Base-by-base conservation (phyloP, 2,329 filamentous ascomycete species). In the Camptophora hylomeconis region DNA sequence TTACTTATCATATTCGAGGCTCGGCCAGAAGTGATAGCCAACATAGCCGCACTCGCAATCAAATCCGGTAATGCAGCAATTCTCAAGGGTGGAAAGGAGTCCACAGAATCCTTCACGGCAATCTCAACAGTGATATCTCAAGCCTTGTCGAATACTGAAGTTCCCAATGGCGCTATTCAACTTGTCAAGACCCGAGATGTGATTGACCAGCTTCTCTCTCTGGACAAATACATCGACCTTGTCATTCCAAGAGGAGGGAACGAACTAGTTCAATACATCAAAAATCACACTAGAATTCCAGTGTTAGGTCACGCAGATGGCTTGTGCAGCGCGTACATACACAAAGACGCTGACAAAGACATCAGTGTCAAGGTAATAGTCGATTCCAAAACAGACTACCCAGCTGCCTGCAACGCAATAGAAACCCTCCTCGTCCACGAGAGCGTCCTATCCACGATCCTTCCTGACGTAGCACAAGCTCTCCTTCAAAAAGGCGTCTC, bases 21-120 rank as follows among this genome's bases (percentile, higher is more conserved):
- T 19, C 79, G 89, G 5, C 89, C 89, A 5, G 89, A 98, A 58
- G 89, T 98, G 41, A 94, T 98, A 49, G 89, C 87, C 50, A 98
- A 98, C 56, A 95, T 98, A 49, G 84, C 89, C 38, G 82, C 86
- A 3, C 67, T 98, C 14, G 86, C 89, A 20, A 81, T 98, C 56
- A 98, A 98, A 55, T 95, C 87, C 8, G 89, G 84, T 46, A 98
- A 98, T 55, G 80, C 89, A 19, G 89, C 86, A 28, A 95, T 98
- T 46, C 65, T 98, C 37, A 98, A 98, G 65, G 87, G 86, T 37
- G 89, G 89, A 40, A 92, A 93, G 53, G 89, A 98, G 57, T 94
- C 86, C 1, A 89, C 79, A 12, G 75, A 92, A 50, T 93, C 84
- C n/a, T 95, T 98, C 53, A 68, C 84, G 36, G 79, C 84, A 44